phyloP scores from a whole-genome alignment of 2,329 filamentous ascomycete genomes.

The Fusarium falciforme region DNA sequence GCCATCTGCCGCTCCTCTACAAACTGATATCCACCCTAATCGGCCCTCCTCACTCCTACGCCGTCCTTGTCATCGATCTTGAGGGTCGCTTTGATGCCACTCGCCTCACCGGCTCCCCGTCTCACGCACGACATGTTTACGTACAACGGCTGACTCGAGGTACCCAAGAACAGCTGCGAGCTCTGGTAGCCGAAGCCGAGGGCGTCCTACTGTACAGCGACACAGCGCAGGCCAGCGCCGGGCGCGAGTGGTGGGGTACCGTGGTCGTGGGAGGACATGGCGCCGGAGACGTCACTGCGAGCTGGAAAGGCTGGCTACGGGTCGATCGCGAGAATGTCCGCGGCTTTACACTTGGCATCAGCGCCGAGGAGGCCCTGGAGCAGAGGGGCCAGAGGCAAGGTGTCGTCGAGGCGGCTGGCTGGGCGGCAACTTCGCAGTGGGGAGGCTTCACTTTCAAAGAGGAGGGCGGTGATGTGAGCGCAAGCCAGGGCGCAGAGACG shows the following conservation, averaged over 20 bases:
- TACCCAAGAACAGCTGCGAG: conserved; percentile 44
- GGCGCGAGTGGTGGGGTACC: conserved; percentile 69
- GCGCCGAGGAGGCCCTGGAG: conserved; percentile 58
- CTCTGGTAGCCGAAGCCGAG: conserved; percentile 55
- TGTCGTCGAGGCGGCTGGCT: conserved; percentile 57
- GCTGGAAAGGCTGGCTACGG: conserved; percentile 63
- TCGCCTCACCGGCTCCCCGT: conserved; percentile 51
- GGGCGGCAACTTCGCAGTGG: conserved; percentile 62
- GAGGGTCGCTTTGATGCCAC: conserved; percentile 67
- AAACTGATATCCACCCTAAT: conserved; percentile 64
- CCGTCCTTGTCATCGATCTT: conserved; percentile 66
- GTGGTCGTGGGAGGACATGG: conserved; percentile 60
- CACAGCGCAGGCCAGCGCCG: conserved; percentile 53
- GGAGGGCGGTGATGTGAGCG: conserved; percentile 4
- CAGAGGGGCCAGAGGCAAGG: conserved; percentile 54
- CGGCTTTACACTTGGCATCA: conserved; percentile 53
- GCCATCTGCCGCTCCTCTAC: conserved; percentile 67
- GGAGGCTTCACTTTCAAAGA: conserved; percentile 59
- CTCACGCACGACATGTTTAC: conserved; percentile 63
- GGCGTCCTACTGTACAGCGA: conserved; percentile 63
- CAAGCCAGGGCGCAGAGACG: not conserved
- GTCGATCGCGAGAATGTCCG: conserved; percentile 58
- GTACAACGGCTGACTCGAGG: conserved; percentile 56
- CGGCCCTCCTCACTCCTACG: conserved; percentile 58
- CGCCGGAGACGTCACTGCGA: conserved; percentile 48